Conservation (phyloP, 768 basidiomycete genomes). For the Phaffia tasmanica region DNA sequence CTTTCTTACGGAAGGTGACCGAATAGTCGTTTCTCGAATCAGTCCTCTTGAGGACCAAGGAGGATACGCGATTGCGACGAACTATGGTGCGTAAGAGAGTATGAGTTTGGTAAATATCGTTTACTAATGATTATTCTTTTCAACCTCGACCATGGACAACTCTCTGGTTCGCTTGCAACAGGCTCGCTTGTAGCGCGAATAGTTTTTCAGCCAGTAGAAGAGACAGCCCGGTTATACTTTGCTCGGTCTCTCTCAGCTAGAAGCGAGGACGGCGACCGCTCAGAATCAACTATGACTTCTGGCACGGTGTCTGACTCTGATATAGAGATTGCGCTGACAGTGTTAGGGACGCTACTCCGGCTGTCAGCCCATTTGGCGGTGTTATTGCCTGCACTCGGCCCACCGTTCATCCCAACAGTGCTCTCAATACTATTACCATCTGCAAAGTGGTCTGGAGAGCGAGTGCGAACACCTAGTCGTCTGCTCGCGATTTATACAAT, state of each 20-base stretch:
- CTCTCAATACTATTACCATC: conserved; percentile 51
- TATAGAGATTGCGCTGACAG: neutral
- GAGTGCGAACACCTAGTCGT: conserved; percentile 56
- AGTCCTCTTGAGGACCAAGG: conserved; percentile 80
- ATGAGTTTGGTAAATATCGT: neutral
- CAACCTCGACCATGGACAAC: neutral
- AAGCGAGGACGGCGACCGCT: neutral
- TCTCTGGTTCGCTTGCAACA: conserved; percentile 34
- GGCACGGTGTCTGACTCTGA: neutral
- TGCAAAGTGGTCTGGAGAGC: conserved; percentile 37
- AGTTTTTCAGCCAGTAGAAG: conserved; percentile 89
- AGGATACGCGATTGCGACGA: conserved; percentile 87
- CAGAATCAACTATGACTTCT: conserved; percentile 4
- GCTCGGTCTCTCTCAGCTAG: conserved; percentile 42
- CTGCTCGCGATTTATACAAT: conserved; percentile 66
- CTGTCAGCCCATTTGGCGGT: conserved; percentile 44
- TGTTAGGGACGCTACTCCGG: conserved; percentile 21
- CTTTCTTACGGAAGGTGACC: conserved; percentile 89
- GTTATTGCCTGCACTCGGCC: conserved; percentile 62
- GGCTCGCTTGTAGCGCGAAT: conserved; percentile 88
- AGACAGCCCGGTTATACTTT: conserved; percentile 79
- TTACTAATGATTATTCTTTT: neutral
- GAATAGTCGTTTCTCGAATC: conserved; percentile 71
- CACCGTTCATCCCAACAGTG: conserved; percentile 59
- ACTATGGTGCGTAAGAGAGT: conserved; percentile 58